Conservation (phyloP, 805 yeast species). For the Spencermartinsiella europaea region DNA sequence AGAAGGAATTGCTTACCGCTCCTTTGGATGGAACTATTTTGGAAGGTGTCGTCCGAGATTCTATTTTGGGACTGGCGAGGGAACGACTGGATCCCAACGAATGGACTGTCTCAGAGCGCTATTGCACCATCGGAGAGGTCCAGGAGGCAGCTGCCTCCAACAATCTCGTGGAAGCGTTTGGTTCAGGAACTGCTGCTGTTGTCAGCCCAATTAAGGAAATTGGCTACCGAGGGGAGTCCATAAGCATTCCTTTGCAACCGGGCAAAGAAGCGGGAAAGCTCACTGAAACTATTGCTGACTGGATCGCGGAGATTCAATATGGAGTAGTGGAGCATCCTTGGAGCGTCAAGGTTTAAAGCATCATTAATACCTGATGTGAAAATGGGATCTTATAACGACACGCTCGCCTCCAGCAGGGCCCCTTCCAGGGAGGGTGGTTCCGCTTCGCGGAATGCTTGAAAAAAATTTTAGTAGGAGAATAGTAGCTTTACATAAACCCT, state of each 20-base stretch:
- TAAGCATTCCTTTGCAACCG: constrained; percentile 70
- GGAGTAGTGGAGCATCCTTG: constrained; percentile 65
- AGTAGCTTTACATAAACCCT: too few species aligned
- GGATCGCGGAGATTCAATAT: constrained; percentile 90
- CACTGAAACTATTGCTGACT: constrained; percentile 69
- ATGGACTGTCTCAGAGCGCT: constrained; percentile 83
- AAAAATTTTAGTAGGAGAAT: too few species aligned
- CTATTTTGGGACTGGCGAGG: constrained; percentile 71
- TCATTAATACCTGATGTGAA: too few species aligned
- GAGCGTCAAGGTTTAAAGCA: constrained; percentile 6
- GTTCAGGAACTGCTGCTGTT: constrained; percentile 96
- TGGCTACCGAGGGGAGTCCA: constrained; percentile 69
- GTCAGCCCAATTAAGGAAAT: constrained; percentile 90
- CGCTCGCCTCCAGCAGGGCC: too few species aligned
- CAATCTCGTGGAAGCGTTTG: constrained; percentile 88
- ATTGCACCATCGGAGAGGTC: constrained; percentile 75
- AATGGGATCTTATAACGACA: too few species aligned
- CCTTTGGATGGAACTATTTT: constrained; percentile 96
- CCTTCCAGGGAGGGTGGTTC: too few species aligned
- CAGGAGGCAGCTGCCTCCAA: constrained; percentile 72
- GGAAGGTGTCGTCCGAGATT: constrained; percentile 95
- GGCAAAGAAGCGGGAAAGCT: constrained; percentile 63
- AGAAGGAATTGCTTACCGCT: constrained; percentile 89
- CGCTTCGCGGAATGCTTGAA: too few species aligned
- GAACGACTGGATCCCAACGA: constrained; percentile 66